A percentile compares a stretch with the other conserved stretches of the same genome.
phyloP scores from a whole-genome alignment of 805 yeast genomes.

The Suhomyces prunicola region DNA sequence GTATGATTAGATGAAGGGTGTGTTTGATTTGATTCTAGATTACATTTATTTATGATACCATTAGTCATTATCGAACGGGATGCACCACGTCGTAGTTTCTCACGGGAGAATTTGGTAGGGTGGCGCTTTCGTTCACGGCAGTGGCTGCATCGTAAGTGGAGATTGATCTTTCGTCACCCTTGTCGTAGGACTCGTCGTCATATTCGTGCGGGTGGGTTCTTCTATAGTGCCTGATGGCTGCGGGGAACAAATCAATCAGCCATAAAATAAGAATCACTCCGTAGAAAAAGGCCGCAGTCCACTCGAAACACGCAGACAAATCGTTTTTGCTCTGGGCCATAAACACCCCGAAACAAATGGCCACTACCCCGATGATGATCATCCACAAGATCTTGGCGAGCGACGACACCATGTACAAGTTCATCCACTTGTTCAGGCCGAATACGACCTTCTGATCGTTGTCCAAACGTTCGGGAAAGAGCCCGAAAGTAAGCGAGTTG shows the following conservation, averaged over 20 bases:
- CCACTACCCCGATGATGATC: conserved; percentile 59
- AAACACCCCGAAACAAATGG: conserved; percentile 60
- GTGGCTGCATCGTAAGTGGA: conserved; percentile 19
- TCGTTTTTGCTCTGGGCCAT: conserved; percentile 33
- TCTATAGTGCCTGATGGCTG: conserved; percentile 6
- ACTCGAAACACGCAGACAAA: conserved; percentile 69
- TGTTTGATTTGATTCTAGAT: not conserved
- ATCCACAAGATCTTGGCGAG: conserved; percentile 64
- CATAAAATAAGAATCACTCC: conserved; percentile 64
- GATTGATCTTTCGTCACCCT: conserved; percentile 14
- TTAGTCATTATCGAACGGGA: not conserved
- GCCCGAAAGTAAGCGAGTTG: conserved; percentile 38
- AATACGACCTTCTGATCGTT: conserved; percentile 39
- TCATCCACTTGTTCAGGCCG: conserved; percentile 36
- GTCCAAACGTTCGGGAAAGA: conserved; percentile 32
- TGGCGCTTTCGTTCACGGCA: conserved; percentile 2
- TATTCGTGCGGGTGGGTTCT: conserved; percentile 27
- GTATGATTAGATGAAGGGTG: too few relatives aligned
- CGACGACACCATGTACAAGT: conserved; percentile 47
- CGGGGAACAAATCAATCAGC: conserved; percentile 68
- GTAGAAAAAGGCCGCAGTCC: conserved; percentile 85
- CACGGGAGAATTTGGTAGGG: not conserved
- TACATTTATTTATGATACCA: too few relatives aligned
- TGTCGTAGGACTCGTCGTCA: conserved; percentile 7
- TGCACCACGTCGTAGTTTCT: conserved; percentile 1